Base-by-base conservation (phyloP, 1,139 yeast species). In the Trichomonascaceae sp. region DNA sequence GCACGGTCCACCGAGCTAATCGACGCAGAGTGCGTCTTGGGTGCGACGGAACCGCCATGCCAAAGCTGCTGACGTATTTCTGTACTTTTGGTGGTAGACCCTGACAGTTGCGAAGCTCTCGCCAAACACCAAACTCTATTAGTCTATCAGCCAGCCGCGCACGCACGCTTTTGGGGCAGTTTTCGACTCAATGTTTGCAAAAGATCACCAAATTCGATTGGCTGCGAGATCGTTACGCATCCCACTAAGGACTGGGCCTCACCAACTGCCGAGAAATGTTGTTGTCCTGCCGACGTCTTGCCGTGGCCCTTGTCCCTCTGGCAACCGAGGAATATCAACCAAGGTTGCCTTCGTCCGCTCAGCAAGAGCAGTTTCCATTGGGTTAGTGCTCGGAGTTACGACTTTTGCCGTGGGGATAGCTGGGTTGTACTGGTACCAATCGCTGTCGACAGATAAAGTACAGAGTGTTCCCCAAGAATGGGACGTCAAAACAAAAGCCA, bases 401-500 rank as follows among this genome's bases (percentile, higher is more conserved):
- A 25, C 33, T 9, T 29, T 31, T 14, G 29, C 29, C 5, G 39
- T 35, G 4, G 39, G 35, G 5, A 13, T 37, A 15, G 33, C 27
- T 4, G 39, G 34, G 5, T n/a, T 26, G 5, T 31, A 37, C 13
- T 26, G 22, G 14, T 34, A 33, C 26, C 15, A 29, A 16, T 34
- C 31, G 16, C 20, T 30, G 4, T 46, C 39, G 26, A 38, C 52
- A 5, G 51, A 52, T 17, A 37, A 43, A 11, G 43, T 46, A 15
- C 61, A 56, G 38, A 41, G 41, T 2, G 44, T 57, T 29, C 52
- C 58, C 0, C 27, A 33, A 1, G 51, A 47, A n/a, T 57, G 61
- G 59, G 37, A 56, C 2, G 35, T 51, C n/a, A 27, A 39, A 16
- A 41, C 50, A n/a, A 51, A 43, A 30, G 26, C 50, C 6, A 37